Base-by-base conservation (phyloP, 805 yeast genomes). In the Pichia californica region DNA sequence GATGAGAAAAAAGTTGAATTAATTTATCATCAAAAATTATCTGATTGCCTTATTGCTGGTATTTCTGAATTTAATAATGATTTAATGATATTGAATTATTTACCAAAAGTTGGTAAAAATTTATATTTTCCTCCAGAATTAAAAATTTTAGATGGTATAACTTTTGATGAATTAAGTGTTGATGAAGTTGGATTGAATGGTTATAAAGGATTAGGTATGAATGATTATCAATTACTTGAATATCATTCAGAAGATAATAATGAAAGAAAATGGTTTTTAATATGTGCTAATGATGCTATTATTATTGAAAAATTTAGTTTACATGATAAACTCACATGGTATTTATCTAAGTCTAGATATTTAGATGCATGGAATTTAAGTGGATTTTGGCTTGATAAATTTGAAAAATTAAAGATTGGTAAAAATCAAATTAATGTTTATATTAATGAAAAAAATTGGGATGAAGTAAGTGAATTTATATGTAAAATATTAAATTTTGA, bases 271-370 rank as follows among this genome's bases (percentile, higher is more conserved):
- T 87, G 83, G 66, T 84, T 73, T 53, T 68, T 93, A 16, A 69
- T 91, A 5, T 79, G 91, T 56, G 87, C 96, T 0, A 75, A 77
- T 37, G 98, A 88, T 62, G 91, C 82, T 1, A 83, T 91, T 1
- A 67, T 79, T 16, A 88, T 88, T 0, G 75, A 81, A 52, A 87
- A 82, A 48, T 69, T 84, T n/a, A 79, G 78, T 41, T 62, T 83
- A 20, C 61, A 67, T 25, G 98, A 89, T 57, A 76, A 82, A 46
- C 72, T 81, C 36, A 66, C 77, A 4, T 91, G 97, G 96, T 82
- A 70, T 46, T 46, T 77, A 4, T 77, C 77, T 1, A 73, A 67
- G 31, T 70, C 71, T 2, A 61, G 67, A 41, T 85, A 63, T 53
- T 62, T 69, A 15, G 79, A 79, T 34, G 97, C 97, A 0, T 91